Evolutionary conservation across 140 eudicot species (phyloP), one percentile per base, ranked within the genome.

Genomic region (Ambrosia hybrid): DNA sequence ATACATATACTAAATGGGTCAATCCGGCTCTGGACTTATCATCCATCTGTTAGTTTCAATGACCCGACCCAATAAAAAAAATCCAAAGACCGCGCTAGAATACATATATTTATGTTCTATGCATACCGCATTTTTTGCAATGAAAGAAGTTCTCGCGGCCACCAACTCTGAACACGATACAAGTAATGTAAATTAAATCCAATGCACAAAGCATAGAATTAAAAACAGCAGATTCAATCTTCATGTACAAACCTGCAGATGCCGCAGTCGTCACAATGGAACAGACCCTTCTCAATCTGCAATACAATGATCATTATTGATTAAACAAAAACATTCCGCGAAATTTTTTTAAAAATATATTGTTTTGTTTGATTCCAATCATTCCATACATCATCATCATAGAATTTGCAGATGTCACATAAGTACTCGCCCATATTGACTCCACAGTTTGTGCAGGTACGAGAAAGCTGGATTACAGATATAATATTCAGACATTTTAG

Each of bases 391-490:
- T 94, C 99, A 70, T 94, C 99, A 17, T 94, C 99, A 52, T 88
- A 94, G 77, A 94, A 94, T 74, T 88, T 90, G 95, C 99, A 94
- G 68, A 83, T 65, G 0, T 78, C 86, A 46, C 99, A 94, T 66
- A 94, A 94, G 70, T 94, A 94, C 72, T 94, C 99, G 68, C 99
- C 99, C 99, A 94, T 94, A 37, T 83, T 86, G 49, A 94, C 99
- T n/a, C 99, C 99, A 64, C 99, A 94, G 45, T 94, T 90, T n/a
- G 96, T 86, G 83, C 99, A 94, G 13, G 82, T 81, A 56, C 76
- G 96, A 51, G 78, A 87, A 48, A 91, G 92, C 99, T 90, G 69
- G 13, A 79, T 0, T 0, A 43, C 5, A 61, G 3, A 59, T 37
- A 21, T n/a, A 37, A 58, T 5, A 5, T 7, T 78, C n/a, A 72